Percentiles rank a stretch among this genome's conserved stretches.
Evolutionary conservation across 371 early-diverging fungal genomes (phyloP).

Genomic region (Mortierella sp.): DNA sequence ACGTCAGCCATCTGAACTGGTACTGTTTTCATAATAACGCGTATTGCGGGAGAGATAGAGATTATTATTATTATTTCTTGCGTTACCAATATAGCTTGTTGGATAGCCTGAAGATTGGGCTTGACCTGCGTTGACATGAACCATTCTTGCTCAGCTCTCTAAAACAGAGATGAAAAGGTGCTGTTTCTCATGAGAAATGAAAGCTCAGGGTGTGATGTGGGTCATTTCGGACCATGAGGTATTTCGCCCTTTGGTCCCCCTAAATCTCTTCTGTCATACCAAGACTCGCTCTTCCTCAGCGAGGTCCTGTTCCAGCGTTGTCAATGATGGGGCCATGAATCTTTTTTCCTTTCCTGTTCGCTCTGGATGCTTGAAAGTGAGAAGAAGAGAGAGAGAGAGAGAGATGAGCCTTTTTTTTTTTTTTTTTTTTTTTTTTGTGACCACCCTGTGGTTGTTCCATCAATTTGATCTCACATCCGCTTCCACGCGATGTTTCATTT

Average conservation of each 20-base stretch:
- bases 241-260: no score
- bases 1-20: no score
- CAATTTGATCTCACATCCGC: no score
- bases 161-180: not conserved
- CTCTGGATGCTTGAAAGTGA: not conserved
- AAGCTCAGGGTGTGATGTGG: no score
- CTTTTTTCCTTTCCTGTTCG: not conserved
- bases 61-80: not conserved
- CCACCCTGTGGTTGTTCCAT: not conserved
- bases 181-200: no score
- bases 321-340: slow-evolving; percentile 3
- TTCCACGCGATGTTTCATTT: no score
- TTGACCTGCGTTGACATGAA: slow-evolving; percentile 44
- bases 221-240: no score
- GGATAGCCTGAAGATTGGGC: slow-evolving; percentile 33
- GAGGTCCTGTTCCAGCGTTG: slow-evolving; percentile 32
- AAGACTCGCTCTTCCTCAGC: slow-evolving; percentile 39
- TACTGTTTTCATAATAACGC: not conserved
- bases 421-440: no score
- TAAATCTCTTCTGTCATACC: slow-evolving; percentile 14
- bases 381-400: no score
- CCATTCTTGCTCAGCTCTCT: slow-evolving; percentile 51
- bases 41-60: not conserved
- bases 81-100: slow-evolving; percentile 33
- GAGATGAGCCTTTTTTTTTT: no score